Evolutionary conservation across 2,329 filamentous ascomycete genomes (phyloP).

Genomic region (Rhinocladiella similis): DNA sequence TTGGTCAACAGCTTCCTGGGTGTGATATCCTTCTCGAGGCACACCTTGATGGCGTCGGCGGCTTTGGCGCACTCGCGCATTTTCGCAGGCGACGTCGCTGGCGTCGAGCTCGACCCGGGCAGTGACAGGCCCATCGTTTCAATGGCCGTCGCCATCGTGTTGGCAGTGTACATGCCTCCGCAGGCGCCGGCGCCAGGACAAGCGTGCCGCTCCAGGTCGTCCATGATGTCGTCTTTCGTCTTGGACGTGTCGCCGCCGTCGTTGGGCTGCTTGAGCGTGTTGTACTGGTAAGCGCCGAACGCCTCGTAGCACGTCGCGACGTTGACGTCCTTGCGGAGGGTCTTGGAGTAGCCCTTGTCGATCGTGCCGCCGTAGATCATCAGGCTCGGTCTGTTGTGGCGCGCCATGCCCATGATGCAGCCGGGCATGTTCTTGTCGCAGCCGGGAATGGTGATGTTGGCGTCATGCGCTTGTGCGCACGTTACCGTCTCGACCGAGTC

Average conservation of each 20-base stretch:
- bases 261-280: constrained; percentile 68
- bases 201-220: constrained; percentile 76
- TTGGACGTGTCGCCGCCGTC: constrained; percentile 59
- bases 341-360: constrained; percentile 76
- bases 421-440: constrained; percentile 99
- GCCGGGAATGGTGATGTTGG: constrained; percentile 87
- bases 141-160: constrained; percentile 89
- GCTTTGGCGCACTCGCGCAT: constrained; percentile 82
- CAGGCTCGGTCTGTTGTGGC: constrained; percentile 87
- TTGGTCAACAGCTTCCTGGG: constrained; percentile 79
- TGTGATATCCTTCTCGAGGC: constrained; percentile 79
- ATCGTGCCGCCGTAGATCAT: constrained; percentile 97
- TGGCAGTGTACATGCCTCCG: constrained; percentile 88
- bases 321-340: constrained; percentile 78
- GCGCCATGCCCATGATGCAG: constrained; percentile 83
- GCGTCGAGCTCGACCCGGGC: constrained; percentile 80
- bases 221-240: constrained; percentile 74
- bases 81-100: constrained; percentile 78
- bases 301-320: constrained; percentile 88
- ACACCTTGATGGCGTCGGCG: constrained; percentile 73
- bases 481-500: constrained; percentile 94
- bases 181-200: constrained; percentile 80
- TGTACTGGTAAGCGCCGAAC: constrained; percentile 77
- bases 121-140: constrained; percentile 84
- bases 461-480: constrained; percentile 88